phyloP scores from a whole-genome alignment of 129 eudicot species.

The Flaveria robusta region DNA sequence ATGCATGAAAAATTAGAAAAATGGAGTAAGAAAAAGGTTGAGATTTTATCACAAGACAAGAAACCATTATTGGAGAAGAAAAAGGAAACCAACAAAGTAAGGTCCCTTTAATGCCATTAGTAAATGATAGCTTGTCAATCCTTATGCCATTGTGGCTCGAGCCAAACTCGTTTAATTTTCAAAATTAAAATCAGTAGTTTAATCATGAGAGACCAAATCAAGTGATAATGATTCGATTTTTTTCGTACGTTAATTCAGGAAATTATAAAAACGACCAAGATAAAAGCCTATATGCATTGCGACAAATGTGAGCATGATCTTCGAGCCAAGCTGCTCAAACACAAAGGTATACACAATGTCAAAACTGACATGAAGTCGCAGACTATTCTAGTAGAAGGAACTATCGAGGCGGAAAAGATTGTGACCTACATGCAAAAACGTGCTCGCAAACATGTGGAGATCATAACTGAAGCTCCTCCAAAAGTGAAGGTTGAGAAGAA shows the following conservation, averaged over 20 bases:
- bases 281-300: constrained; percentile 77
- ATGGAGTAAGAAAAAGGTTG: constrained; percentile 82
- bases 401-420: constrained; percentile 67
- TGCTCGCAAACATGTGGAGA: constrained; percentile 75
- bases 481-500: constrained; percentile 38
- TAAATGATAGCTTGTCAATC: not conserved
- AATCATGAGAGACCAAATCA: not conserved
- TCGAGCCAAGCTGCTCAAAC: constrained; percentile 56
- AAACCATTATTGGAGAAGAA: constrained; percentile 28
- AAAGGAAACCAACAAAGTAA: constrained; percentile 52
- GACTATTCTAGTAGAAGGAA: constrained; percentile 70
- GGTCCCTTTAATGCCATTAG: not conserved
- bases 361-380: constrained; percentile 80
- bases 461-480: constrained; percentile 42
- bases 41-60: constrained; percentile 56
- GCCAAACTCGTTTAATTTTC: not conserved
- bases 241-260: constrained; percentile 41
- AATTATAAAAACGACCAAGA: constrained; percentile 50
- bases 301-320: constrained; percentile 73
- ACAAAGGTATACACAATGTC: constrained; percentile 80
- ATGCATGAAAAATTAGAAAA: constrained; percentile 72
- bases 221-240: not conserved
- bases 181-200: not conserved
- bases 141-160: not conserved
- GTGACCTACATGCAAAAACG: constrained; percentile 55